phyloP scores from a whole-genome alignment of 2,329 filamentous ascomycete species.

The Aureobasidium pullulans region DNA sequence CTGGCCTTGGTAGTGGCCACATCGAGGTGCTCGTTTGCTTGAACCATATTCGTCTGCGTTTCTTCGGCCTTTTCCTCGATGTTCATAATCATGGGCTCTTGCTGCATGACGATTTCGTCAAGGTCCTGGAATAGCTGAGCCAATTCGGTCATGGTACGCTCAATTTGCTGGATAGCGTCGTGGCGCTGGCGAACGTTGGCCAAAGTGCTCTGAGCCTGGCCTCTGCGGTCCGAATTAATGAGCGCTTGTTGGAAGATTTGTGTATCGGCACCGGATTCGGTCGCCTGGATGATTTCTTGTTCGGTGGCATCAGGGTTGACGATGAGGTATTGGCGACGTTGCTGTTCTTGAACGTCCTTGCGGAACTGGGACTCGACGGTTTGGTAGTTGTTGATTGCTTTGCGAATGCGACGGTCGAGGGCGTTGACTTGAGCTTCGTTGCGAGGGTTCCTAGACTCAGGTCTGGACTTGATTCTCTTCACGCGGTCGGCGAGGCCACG shows the following conservation, averaged over 20 bases:
- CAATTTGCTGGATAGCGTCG: constrained; percentile 83
- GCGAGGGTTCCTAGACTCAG: constrained; percentile 60
- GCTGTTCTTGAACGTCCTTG: constrained; percentile 72
- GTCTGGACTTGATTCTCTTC: constrained; percentile 73
- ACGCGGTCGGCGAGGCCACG: constrained; percentile 71
- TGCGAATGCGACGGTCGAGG: constrained; percentile 71
- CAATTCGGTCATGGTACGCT: constrained; percentile 80
- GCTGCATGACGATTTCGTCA: constrained; percentile 76
- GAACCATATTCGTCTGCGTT: constrained; percentile 73
- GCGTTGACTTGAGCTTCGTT: constrained; percentile 76
- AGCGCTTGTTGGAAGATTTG: constrained; percentile 87
- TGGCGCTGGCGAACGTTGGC: constrained; percentile 77
- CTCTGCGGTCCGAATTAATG: constrained; percentile 70
- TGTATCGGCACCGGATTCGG: constrained; percentile 62
- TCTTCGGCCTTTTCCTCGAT: constrained; percentile 86
- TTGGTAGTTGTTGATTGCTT: constrained; percentile 75
- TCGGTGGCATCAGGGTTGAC: constrained; percentile 75
- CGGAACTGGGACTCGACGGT: constrained; percentile 72
- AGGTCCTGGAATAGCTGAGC: constrained; percentile 84
- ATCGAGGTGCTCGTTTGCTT: constrained; percentile 76
- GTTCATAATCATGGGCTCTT: constrained; percentile 69
- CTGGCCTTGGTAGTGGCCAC: constrained; percentile 76
- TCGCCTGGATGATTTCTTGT: constrained; percentile 67
- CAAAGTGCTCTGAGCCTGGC: constrained; percentile 72
- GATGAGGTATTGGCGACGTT: constrained; percentile 84